Conservation (phyloP, 163 green algal species). For the Trebouxia gelatinosa region DNA sequence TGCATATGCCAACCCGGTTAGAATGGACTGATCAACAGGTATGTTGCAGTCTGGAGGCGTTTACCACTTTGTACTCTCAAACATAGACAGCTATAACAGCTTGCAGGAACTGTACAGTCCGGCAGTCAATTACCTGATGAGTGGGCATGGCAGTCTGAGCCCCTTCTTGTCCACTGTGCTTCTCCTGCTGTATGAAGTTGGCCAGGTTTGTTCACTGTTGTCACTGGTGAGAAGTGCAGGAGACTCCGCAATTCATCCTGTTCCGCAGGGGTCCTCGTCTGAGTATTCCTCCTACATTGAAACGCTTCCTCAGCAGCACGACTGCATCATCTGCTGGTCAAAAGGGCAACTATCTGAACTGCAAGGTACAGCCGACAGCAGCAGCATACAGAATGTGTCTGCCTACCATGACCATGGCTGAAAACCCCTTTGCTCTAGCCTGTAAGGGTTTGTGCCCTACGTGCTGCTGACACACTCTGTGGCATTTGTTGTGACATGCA, state of each 20-base stretch:
- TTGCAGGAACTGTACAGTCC: background rate
- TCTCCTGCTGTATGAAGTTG: conserved; percentile 57
- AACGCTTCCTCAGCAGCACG: conserved; percentile 41
- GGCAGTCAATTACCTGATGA: background rate
- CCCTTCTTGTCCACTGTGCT: conserved; percentile 60
- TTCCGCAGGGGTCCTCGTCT: conserved; percentile 41
- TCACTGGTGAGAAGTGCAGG: too few species aligned
- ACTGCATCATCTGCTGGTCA: conserved; percentile 65
- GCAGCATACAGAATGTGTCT: too few species aligned
- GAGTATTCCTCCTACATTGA: conserved; percentile 47
- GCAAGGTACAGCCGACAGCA: too few species aligned
- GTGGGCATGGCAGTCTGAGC: conserved; percentile 14
- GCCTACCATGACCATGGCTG: too few species aligned
- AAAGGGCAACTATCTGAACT: conserved; percentile 51
- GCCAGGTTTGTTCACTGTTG: too few species aligned
- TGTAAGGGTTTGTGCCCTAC: background rate
- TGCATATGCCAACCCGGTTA: conserved; percentile 24
- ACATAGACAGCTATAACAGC: too few species aligned
- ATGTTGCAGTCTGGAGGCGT: too few species aligned
- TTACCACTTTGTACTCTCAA: too few species aligned
- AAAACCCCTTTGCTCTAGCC: background rate
- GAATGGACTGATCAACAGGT: conserved; percentile 5
- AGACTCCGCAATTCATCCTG: background rate
- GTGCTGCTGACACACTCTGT: too few species aligned
- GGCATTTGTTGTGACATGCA: too few species aligned